Evolutionary conservation across 2,329 filamentous ascomycete species (phyloP).

Genomic region (Cytospora paraplurivora): DNA sequence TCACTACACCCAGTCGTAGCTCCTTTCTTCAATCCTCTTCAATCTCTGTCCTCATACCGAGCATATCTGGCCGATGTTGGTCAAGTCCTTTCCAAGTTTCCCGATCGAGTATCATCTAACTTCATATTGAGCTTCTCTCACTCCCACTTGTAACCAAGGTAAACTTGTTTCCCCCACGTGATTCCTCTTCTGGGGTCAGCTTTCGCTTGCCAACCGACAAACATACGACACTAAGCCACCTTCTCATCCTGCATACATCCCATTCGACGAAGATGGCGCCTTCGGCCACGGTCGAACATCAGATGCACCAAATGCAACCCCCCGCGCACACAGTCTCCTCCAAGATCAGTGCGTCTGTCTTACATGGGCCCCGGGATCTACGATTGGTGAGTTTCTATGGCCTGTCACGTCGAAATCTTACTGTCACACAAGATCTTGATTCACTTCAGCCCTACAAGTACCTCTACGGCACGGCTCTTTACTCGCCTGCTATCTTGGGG

Average conservation of each 20-base stretch:
- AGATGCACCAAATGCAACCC: slow-evolving; percentile 48
- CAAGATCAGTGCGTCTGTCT: slow-evolving; percentile 55
- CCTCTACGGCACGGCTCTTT: not conserved
- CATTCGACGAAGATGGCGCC: slow-evolving; percentile 50
- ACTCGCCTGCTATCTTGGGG: slow-evolving; percentile 20
- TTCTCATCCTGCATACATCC: slow-evolving; percentile 39
- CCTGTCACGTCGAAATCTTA: slow-evolving; percentile 30
- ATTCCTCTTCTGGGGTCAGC: slow-evolving; percentile 9
- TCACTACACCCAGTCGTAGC: not conserved
- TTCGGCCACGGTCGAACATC: slow-evolving; percentile 46
- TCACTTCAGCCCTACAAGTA: slow-evolving; percentile 4
- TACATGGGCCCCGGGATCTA: slow-evolving; percentile 59
- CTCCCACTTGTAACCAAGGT: not conserved
- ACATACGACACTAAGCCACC: slow-evolving; percentile 28
- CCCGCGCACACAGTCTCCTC: slow-evolving; percentile 46
- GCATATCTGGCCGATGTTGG: slow-evolving; percentile 16
- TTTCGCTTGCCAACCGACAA: slow-evolving; percentile 27
- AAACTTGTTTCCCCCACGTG: slow-evolving; percentile 21
- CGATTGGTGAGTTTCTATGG: slow-evolving; percentile 52
- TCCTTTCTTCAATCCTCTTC: not conserved
- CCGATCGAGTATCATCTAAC: slow-evolving; percentile 8
- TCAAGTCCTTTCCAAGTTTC: slow-evolving; percentile 12
- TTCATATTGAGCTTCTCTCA: slow-evolving; percentile 3
- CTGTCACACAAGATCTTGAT: slow-evolving; percentile 37
- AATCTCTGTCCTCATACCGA: not conserved